Evolutionary conservation across 1,284 basidiomycete species (phyloP), one percentile per base, ranked within the genome.

Genomic region (Trichosporon sp.): DNA sequence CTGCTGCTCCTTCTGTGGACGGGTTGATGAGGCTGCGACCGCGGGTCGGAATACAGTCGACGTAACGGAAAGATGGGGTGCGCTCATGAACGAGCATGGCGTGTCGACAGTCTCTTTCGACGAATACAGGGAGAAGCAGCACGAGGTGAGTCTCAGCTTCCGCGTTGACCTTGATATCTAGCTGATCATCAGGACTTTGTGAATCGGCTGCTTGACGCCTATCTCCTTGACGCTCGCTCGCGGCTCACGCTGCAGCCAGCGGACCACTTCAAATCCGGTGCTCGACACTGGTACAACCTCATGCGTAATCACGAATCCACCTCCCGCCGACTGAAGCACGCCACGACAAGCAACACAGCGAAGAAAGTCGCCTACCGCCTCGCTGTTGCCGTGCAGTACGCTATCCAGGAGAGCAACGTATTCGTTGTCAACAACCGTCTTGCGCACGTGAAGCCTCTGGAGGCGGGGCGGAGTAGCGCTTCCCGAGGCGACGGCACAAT

Each of bases 331-430:
- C 23, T 54, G 4, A 58, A 64, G n/a, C 29, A 25, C 8, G 54
- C 60, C 16, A 49, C 58, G 7, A 64, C 65, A 19, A 63, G 32
- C 56, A 66, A 56, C 40, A 19, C 31, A 0, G 49, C 65, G 1
- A 36, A 57, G 10, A 64, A 62, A 36, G 60, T 63, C 49, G 62
- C 40, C 44, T 73, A 71, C 27, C 65, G 68, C 8, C 56, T 74
- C 10, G 71, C 68, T 1, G 56, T 73, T 8, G 70, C 73, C 2
- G 69, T 74, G 46, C 69, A 69, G 37, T 59, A 73, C 33, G 66
- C 73, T 2, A 59, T 71, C 8, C 67, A 71, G 60, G 73, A 76
- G 36, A 72, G 67, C 62, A 63, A 66, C 46, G 34, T 73, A 4
- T 65, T 68, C 7, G 60, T 72, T 16, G 64, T 73, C 5, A 63